These are phyloP conservation scores for Blastobotrys apis DNA, from an alignment of 1,139 yeast species.

Conservation along the genomic window DNA sequence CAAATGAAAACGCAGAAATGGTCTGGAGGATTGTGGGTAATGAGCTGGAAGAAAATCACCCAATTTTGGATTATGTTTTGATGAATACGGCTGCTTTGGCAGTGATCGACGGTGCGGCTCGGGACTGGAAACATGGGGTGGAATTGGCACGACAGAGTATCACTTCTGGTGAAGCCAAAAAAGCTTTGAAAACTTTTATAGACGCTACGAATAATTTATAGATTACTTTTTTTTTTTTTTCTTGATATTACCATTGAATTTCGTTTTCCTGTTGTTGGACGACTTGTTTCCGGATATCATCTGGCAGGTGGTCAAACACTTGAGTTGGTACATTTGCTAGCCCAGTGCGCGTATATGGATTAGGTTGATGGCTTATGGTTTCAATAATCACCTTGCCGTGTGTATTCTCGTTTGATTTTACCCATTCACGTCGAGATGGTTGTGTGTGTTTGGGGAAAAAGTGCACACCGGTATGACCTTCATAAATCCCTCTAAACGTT, in stretches of 20 bases:
- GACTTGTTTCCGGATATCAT: constrained; percentile 58
- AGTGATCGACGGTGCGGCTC: constrained; percentile 65
- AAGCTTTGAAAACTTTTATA: constrained; percentile 56
- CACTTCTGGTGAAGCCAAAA: constrained; percentile 57
- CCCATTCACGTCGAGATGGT: constrained; percentile 47
- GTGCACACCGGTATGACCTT: constrained; percentile 74
- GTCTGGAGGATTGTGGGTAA: constrained; percentile 57
- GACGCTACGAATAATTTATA: constrained; percentile 29
- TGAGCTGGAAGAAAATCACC: constrained; percentile 48
- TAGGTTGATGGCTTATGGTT: constrained; percentile 46
- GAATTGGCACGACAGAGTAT: constrained; percentile 66
- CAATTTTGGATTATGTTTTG: constrained; percentile 80
- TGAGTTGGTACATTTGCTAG: constrained; percentile 53
- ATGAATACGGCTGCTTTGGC: constrained; percentile 86
- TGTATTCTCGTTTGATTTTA: constrained; percentile 26
- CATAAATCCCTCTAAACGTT: constrained; percentile 58
- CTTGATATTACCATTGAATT: constrained; percentile 21
- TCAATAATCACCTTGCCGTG: constrained; percentile 42
- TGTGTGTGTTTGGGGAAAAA: constrained; percentile 77
- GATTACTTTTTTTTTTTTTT: too few relatives aligned
- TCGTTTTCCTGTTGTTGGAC: constrained; percentile 62
- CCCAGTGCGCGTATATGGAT: constrained; percentile 51
- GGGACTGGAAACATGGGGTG: constrained; percentile 74
- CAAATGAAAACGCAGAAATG: constrained; percentile 70
- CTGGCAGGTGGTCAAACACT: constrained; percentile 54